phyloP scores from a whole-genome alignment of 139 green algal genomes.

The Coelastrella sp. region DNA sequence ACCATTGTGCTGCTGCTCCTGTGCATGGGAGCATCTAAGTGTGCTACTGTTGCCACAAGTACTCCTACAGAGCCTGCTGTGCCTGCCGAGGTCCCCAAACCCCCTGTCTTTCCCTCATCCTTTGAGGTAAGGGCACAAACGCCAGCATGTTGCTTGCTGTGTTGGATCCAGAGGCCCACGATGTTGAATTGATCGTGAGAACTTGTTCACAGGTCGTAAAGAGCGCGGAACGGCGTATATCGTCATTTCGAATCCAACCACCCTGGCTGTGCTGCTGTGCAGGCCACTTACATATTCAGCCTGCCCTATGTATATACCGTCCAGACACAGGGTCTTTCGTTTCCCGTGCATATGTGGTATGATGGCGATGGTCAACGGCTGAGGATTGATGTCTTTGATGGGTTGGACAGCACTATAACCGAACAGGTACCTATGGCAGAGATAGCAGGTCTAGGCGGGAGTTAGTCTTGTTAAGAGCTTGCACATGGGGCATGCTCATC shows the following conservation, averaged over 20 bases:
- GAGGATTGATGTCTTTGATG: constrained; percentile 52
- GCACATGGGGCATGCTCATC: too few species aligned
- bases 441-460: too few species aligned
- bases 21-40: neutral
- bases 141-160: neutral
- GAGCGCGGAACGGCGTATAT: neutral
- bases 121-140: constrained; percentile 16
- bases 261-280: neutral
- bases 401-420: constrained; percentile 45
- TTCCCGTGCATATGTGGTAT: constrained; percentile 56
- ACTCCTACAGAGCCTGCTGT: neutral
- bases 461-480: too few species aligned
- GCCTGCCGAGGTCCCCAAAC: neutral
- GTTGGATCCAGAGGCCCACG: too few species aligned
- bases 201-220: neutral
- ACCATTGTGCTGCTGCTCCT: neutral
- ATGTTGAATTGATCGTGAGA: too few species aligned
- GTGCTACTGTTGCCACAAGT: too few species aligned
- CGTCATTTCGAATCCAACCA: neutral
- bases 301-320: constrained; percentile 52
- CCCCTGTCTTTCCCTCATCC: constrained; percentile 22
- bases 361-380: constrained; percentile 5
- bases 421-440: neutral
- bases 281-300: constrained; percentile 51
- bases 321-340: constrained; percentile 44